These are phyloP conservation scores for Chaetomiaceae sp. DNA, from an alignment of 2,329 filamentous ascomycete species.

Conservation along the genomic window DNA sequence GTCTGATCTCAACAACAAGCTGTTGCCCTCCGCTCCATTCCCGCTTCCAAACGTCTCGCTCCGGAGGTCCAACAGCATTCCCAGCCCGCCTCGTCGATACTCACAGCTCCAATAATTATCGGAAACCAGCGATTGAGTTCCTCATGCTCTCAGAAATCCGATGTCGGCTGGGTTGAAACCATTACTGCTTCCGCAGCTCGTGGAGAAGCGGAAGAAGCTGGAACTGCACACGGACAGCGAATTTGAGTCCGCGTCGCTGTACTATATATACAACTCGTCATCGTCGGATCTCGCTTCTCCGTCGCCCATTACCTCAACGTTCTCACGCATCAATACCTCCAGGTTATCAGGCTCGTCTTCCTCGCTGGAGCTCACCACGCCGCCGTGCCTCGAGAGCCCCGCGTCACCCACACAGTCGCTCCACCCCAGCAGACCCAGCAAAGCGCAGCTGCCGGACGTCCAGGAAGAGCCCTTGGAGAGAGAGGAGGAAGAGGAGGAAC, in stretches of 20 bases:
- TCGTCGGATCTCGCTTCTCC: conserved; percentile 63
- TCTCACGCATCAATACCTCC: conserved; percentile 51
- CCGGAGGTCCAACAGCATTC: not conserved
- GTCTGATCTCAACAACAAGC: conserved; percentile 20
- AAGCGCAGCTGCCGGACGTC: conserved; percentile 70
- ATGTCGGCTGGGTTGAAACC: conserved; percentile 49
- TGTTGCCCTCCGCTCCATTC: conserved; percentile 9
- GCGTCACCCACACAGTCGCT: conserved; percentile 49
- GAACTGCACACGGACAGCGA: conserved; percentile 29
- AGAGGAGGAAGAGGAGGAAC: conserved; percentile 57
- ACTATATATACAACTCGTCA: conserved; percentile 46
- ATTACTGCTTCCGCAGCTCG: conserved; percentile 47
- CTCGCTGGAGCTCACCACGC: conserved; percentile 60
- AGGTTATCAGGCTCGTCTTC: conserved; percentile 67
- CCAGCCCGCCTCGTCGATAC: conserved; percentile 3
- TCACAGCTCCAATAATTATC: not conserved
- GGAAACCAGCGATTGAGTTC: not conserved
- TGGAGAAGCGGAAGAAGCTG: conserved; percentile 43
- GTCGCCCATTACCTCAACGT: conserved; percentile 66
- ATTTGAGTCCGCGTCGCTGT: conserved; percentile 34
- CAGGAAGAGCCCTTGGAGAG: conserved; percentile 74
- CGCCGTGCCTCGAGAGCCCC: conserved; percentile 39
- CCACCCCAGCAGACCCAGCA: conserved; percentile 39
- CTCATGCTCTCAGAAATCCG: conserved; percentile 12
- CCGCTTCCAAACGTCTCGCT: not conserved